Evolutionary conservation across 805 yeast species (phyloP).

Genomic region (Grigorovia yakushimaensis): DNA sequence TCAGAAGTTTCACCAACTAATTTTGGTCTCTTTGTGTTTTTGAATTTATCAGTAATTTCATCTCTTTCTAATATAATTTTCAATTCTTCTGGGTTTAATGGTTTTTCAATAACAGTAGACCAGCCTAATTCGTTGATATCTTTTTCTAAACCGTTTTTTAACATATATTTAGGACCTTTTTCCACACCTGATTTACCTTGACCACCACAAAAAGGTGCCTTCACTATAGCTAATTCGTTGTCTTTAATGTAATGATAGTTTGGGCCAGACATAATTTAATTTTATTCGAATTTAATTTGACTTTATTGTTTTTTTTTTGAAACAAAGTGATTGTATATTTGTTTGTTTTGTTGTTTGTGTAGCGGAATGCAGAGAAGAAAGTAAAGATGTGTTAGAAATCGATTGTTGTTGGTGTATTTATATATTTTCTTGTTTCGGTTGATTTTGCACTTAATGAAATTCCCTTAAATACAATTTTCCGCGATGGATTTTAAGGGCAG

Average conservation of each 20-base stretch:
- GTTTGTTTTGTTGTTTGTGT: not conserved
- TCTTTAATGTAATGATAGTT: conserved; percentile 42
- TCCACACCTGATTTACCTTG: conserved; percentile 93
- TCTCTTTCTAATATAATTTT: conserved; percentile 33
- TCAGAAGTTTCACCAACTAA: conserved; percentile 68
- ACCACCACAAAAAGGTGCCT: conserved; percentile 94
- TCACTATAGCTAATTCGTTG: conserved; percentile 51
- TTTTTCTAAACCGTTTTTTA: conserved; percentile 58
- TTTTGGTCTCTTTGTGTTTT: conserved; percentile 58
- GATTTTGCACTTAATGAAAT: not conserved
- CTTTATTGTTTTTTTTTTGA: not conserved
- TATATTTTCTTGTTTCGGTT: not conserved
- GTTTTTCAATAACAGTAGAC: conserved; percentile 44
- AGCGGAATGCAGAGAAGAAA: not conserved
- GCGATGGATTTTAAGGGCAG: not conserved
- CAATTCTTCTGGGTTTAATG: conserved; percentile 42
- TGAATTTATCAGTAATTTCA: conserved; percentile 40
- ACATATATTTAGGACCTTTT: conserved; percentile 75
- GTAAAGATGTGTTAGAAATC: not conserved
- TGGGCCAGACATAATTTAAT: conserved; percentile 10
- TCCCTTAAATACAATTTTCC: not conserved
- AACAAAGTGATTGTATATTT: no score
- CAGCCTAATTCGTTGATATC: conserved; percentile 67
- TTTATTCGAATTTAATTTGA: not conserved
- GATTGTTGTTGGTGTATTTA: not conserved